These are phyloP conservation scores for Colletotrichum theobromicola DNA, from an alignment of 2,329 filamentous ascomycete genomes.

Conservation along the genomic window DNA sequence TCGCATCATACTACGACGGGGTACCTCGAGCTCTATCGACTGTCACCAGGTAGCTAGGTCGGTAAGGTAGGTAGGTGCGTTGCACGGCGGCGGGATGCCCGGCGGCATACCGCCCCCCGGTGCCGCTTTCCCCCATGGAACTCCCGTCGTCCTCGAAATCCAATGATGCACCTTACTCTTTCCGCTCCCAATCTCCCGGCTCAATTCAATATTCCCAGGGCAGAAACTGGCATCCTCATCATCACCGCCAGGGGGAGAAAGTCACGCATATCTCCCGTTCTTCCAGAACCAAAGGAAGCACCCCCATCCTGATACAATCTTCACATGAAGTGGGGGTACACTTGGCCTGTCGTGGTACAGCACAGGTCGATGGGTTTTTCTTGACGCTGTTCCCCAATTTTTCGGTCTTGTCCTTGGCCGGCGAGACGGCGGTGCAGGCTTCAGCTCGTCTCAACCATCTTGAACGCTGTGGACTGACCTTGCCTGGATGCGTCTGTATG, in stretches of 20 bases:
- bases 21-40: background rate
- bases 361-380: background rate
- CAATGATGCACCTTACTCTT: background rate
- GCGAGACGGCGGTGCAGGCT: background rate
- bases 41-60: background rate
- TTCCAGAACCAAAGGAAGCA: background rate
- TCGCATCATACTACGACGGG: background rate
- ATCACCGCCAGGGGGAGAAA: background rate
- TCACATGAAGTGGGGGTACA: conserved; percentile 19
- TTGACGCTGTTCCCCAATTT: conserved; percentile 10
- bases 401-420: conserved; percentile 1
- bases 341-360: background rate
- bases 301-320: background rate
- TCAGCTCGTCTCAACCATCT: conserved; percentile 16
- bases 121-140: background rate
- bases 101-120: background rate
- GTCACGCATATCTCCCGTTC: background rate
- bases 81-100: background rate
- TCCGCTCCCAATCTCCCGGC: background rate
- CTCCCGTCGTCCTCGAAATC: background rate
- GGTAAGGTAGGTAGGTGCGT: background rate
- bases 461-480: conserved; percentile 9
- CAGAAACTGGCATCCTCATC: background rate
- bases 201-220: background rate
- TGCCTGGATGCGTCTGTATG: conserved; percentile 8